These are phyloP conservation scores for Acanthamoeba triangularis DNA, from an alignment of 208 protist species.

Conservation along the genomic window DNA sequence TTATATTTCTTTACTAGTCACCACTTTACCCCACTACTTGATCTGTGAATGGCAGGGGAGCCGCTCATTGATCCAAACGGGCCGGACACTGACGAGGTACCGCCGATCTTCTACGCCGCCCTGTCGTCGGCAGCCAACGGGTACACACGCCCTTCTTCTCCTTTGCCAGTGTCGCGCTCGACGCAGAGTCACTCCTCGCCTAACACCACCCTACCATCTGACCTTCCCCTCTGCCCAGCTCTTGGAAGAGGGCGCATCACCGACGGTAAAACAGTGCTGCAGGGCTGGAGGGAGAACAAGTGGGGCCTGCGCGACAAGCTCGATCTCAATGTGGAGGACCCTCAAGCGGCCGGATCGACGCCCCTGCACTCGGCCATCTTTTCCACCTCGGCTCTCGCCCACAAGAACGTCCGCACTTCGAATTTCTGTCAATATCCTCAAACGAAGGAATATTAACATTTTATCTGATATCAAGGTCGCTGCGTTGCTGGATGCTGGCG, in stretches of 20 bases:
- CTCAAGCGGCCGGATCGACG: neutral
- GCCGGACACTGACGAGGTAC: neutral
- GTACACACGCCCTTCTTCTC: neutral
- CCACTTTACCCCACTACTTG: neutral
- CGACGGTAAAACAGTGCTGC: neutral
- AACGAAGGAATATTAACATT: neutral
- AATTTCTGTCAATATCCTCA: neutral
- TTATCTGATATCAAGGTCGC: neutral
- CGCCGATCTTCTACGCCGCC: neutral
- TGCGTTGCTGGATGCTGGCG: neutral
- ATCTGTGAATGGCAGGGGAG: neutral
- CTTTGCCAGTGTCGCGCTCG: neutral
- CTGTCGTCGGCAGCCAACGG: neutral
- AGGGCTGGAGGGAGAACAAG: neutral
- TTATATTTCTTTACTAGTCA: neutral
- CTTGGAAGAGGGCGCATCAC: neutral
- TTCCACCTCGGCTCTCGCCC: neutral
- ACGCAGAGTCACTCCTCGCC: no score
- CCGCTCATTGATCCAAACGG: neutral
- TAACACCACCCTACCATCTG: no score
- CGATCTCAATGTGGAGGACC: neutral
- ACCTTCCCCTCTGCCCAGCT: neutral
- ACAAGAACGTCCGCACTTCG: neutral
- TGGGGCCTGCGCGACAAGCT: neutral
- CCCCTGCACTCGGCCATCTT: neutral